Percentiles rank a stretch among this genome's conserved stretches.
Conservation (phyloP, 768 basidiomycete genomes). For the Amanita pallidorosea region DNA sequence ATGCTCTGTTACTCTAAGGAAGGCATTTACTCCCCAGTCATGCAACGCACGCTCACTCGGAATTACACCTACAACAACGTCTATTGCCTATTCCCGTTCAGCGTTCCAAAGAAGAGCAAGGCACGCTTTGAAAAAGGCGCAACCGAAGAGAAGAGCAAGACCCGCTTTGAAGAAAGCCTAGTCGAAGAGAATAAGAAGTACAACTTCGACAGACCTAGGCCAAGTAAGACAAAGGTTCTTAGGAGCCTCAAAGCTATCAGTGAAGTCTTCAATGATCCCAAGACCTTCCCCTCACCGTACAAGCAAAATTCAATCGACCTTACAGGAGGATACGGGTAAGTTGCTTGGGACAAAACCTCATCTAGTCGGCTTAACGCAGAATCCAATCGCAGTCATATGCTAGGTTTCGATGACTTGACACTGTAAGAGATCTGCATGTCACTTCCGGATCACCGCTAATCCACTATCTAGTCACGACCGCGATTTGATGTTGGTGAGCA, state of each 20-base stretch:
- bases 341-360: background rate
- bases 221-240: constrained; percentile 4
- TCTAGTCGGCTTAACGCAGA: background rate
- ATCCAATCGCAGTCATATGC: constrained; percentile 8
- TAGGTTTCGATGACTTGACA: constrained; percentile 11
- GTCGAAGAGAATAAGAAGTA: background rate
- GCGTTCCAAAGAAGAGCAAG: constrained; percentile 3
- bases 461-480: constrained; percentile 11
- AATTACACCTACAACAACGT: constrained; percentile 14
- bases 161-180: background rate
- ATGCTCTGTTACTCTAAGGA: background rate
- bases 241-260: constrained; percentile 10
- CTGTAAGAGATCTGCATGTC: constrained; percentile 5
- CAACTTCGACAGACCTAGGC: constrained; percentile 6
- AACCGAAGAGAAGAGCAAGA: background rate
- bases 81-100: constrained; percentile 15
- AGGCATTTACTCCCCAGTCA: constrained; percentile 7
- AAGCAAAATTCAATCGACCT: constrained; percentile 7
- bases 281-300: constrained; percentile 10
- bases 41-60: constrained; percentile 14
- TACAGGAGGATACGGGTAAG: constrained; percentile 14
- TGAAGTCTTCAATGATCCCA: constrained; percentile 12
- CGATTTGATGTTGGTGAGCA: constrained; percentile 13
- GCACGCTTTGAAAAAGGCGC: background rate
- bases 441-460: background rate